A percentile compares a stretch with the other conserved stretches of the same genome.
Conservation (phyloP, 2,329 filamentous ascomycete species). For the Blastomyces gilchristii region DNA sequence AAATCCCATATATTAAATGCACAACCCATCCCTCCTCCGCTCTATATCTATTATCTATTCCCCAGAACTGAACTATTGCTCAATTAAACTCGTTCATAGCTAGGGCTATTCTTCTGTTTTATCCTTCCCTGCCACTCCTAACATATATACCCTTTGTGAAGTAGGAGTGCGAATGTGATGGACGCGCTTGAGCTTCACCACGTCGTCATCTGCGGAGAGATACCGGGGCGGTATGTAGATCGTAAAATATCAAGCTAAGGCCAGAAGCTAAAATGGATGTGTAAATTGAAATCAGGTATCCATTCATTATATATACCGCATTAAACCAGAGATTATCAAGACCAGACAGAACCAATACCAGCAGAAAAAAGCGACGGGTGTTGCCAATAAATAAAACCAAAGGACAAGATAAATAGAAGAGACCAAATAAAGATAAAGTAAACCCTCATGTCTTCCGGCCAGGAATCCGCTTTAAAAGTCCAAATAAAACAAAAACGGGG, state of each 20-base stretch:
- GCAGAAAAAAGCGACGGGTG: not conserved
- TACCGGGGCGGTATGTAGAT: no score
- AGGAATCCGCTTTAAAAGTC: not conserved
- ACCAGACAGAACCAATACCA: not conserved
- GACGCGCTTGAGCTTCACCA: no score
- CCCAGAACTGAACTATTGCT: not conserved
- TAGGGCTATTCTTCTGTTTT: not conserved
- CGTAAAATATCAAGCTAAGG: not conserved
- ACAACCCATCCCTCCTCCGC: not conserved
- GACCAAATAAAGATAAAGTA: not conserved
- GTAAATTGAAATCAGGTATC: not conserved
- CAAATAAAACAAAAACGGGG: not conserved
- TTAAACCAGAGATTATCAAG: not conserved
- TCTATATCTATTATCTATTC: not conserved
- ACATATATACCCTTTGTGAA: no score
- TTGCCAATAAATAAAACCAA: not conserved
- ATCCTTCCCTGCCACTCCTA: no score
- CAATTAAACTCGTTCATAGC: not conserved
- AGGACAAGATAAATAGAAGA: not conserved
- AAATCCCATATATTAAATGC: not conserved
- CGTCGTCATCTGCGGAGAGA: no score
- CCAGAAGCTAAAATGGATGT: not conserved
- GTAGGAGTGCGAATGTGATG: no score
- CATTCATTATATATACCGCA: not conserved
- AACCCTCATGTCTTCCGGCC: not conserved